phyloP scores from a whole-genome alignment of 1,139 yeast species.

The Meyerozyma sp. region DNA sequence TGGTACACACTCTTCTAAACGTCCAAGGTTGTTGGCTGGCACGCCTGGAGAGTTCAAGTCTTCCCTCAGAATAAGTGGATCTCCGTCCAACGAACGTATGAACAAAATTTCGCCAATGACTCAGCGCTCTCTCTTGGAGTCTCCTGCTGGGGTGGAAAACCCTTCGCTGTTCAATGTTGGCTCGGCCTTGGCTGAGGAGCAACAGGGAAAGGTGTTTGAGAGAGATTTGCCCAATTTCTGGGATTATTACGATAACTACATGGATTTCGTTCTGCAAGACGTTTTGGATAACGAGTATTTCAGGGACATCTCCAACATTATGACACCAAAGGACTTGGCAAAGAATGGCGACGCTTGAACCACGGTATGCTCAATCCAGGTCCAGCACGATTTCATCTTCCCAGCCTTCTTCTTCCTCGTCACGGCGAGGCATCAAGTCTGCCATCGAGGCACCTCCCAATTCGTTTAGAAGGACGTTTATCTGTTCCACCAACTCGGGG shows the following conservation, averaged over 20 bases:
- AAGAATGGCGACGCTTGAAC: neutral
- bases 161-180: neutral
- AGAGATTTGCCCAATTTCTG: neutral
- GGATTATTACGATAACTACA: constrained; percentile 17
- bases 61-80: neutral
- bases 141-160: neutral
- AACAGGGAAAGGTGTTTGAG: neutral
- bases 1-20: neutral
- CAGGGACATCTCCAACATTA: constrained; percentile 22
- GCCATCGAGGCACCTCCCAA: constrained; percentile 57
- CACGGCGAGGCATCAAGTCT: constrained; percentile 42
- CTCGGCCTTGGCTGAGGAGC: neutral
- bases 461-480: constrained; percentile 43
- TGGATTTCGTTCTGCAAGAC: constrained; percentile 26
- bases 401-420: constrained; percentile 38
- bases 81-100: neutral
- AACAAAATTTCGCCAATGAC: neutral
- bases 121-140: neutral
- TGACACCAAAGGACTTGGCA: constrained; percentile 10
- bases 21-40: neutral
- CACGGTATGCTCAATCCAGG: neutral
- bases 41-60: neutral
- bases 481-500: constrained; percentile 50
- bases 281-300: constrained; percentile 27
- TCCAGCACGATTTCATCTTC: constrained; percentile 40